These are phyloP conservation scores for Liquidambar formosana DNA, from an alignment of 164 flowering plant species.

Conservation along the genomic window DNA sequence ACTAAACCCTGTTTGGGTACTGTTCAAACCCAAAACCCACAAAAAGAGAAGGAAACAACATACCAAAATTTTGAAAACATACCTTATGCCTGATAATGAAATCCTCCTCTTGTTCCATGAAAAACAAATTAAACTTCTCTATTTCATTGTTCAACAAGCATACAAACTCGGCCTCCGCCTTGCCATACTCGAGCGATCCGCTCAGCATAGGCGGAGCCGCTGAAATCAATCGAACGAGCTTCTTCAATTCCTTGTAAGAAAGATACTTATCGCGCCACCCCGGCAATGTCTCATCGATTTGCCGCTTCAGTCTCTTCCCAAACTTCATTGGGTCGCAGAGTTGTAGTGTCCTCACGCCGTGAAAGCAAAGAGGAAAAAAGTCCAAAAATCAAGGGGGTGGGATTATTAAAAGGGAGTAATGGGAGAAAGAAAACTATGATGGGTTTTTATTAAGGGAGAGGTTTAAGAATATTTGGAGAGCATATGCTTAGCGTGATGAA, in stretches of 20 bases:
- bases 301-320: constrained; percentile 77
- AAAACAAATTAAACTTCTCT: constrained; percentile 86
- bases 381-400: neutral
- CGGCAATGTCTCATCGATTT: constrained; percentile 68
- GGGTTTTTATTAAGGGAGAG: constrained; percentile 9
- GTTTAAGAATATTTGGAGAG: constrained; percentile 53
- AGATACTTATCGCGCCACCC: constrained; percentile 82
- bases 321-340: constrained; percentile 56
- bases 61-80: neutral
- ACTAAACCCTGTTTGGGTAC: too few relatives aligned
- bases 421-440: neutral
- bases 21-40: too few relatives aligned
- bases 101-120: constrained; percentile 84
- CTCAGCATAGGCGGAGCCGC: constrained; percentile 25
- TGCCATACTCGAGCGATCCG: constrained; percentile 19
- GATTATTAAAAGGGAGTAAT: neutral
- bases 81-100: constrained; percentile 79
- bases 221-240: constrained; percentile 50
- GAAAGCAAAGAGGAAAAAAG: neutral
- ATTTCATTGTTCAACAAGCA: constrained; percentile 64
- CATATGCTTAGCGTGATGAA: constrained; percentile 73
- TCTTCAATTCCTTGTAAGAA: constrained; percentile 79
- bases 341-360: neutral
- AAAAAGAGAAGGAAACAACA: neutral
- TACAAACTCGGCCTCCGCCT: constrained; percentile 62